Evolutionary conservation across 176 grass and related monocot species (phyloP), one percentile per base, ranked within the genome.

Genomic region (Metroxylon sagu): DNA sequence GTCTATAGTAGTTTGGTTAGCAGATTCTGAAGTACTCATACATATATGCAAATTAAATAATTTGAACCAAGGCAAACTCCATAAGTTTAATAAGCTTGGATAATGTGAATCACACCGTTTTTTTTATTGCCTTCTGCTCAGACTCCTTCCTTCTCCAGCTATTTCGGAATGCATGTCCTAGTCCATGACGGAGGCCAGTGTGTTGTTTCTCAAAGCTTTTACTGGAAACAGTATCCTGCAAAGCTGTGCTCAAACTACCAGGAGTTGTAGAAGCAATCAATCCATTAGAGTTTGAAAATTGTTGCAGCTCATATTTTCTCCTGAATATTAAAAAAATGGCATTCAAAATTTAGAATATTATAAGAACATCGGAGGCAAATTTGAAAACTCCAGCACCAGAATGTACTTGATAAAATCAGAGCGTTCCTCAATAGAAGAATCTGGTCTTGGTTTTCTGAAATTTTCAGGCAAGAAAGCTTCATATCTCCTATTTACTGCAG

Each of bases 111-210:
- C 26, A 25, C 73, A 88, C 69, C 30, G 69, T 73, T 76, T 92
- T 88, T 78, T 98, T 98, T 50, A 54, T 58, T 61, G 73, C 1
- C 79, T 98, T 98, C 27, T 71, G 48, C 7, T 79, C 87, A 2
- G 72, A n/a, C 3, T 98, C 93, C 66, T 98, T 98, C 88, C 59
- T 80, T 58, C 84, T 92, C 93, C 93, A 83, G 67, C 81, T 97
- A 78, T 85, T 97, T 28, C 78, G 84, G 70, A 97, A 97, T 61
- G 78, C 77, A 67, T 80, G 81, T 12, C 82, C 75, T 70, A 85
- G 56, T 66, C 82, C 75, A 65, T 85, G 68, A 58, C 86, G 71
- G 67, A 80, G 50, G 56, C 87, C 74, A 70, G 30, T 62, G 25
- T 80, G 81, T 8, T 85, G 80, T 50, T 77, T 69, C 39, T 83